Evolutionary conservation across 306 rosid genomes (phyloP), one percentile per base, ranked within the genome.

Genomic region (Lupinus albus): DNA sequence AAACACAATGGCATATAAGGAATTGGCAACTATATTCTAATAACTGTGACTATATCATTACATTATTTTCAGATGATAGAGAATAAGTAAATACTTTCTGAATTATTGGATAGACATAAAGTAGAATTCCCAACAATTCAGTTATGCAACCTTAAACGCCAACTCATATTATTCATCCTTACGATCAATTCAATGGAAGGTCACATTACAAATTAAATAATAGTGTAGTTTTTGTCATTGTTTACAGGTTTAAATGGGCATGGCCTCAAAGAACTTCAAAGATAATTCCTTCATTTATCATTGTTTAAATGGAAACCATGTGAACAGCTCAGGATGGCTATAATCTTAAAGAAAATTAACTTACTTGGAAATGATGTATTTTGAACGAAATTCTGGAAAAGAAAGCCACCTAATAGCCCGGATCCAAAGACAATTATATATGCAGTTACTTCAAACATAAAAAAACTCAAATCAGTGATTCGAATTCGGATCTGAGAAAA

Each of bases 371-470:
- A 76, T 61, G 75, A 61, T 48, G 83, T 13, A 70, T 80, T 86
- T 70, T 87, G 21, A 42, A 92, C 7, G 32, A 92, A 83, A 74
- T 11, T 53, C 41, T 76, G 64, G 79, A 92, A 87, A 80, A 89
- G 91, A 81, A 70, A 85, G 70, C 67, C 85, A 41, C 82, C 91
- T 71, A 89, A 74, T 72, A 92, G 88, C 73, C 96, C 96, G 4
- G 86, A 79, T 83, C 91, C 96, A 63, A 89, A 92, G 73, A 92
- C 88, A 18, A 69, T 61, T 18, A 92, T 76, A 83, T 92, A 86
- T 14, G 85, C 88, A 16, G 81, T 44, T 59, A 92, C 98, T 92
- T 81, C 74, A 61, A 67, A 68, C 21, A 51, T 36, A 0, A 7
- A 36, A 28, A 79, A 77, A 48, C 61, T 46, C 71, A 57, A 30